Percentiles rank a stretch among this genome's conserved stretches.
Evolutionary conservation across 768 basidiomycete genomes (phyloP).

Genomic region (Termitomyces sp.): DNA sequence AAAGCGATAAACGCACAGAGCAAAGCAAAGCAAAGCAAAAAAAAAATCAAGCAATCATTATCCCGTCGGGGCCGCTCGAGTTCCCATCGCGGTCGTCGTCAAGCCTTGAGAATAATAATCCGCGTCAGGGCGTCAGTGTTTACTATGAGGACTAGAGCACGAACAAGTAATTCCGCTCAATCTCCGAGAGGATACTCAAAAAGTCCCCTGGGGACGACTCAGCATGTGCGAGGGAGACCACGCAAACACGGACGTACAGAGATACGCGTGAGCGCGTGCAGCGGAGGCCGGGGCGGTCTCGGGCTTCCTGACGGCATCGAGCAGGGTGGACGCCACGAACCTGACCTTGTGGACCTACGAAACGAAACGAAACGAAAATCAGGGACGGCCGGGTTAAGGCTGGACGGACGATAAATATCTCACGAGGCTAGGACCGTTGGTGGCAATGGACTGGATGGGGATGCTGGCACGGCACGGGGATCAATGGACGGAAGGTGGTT

Average conservation of each 20-base stretch:
- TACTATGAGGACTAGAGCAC: conserved; percentile 19
- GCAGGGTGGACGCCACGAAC: conserved; percentile 85
- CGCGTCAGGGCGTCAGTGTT: conserved; percentile 2
- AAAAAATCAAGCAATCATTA: conserved; percentile 22
- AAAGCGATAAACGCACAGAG: neutral
- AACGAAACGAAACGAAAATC: neutral
- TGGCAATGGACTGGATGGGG: conserved; percentile 89
- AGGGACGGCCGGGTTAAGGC: conserved; percentile 11
- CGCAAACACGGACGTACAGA: conserved; percentile 53
- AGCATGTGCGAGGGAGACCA: conserved; percentile 2
- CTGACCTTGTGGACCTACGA: conserved; percentile 83
- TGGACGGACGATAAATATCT: conserved; percentile 1
- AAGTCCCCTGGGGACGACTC: conserved; percentile 68
- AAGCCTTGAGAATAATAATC: conserved; percentile 32
- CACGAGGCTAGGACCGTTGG: conserved; percentile 76
- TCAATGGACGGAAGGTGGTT: too few species aligned
- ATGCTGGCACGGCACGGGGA: conserved; percentile 62
- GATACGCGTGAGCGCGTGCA: conserved; percentile 80
- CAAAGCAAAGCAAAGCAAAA: too few species aligned
- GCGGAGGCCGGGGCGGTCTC: conserved; percentile 77
- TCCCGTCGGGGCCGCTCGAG: conserved; percentile 48
- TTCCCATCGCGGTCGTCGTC: conserved; percentile 67
- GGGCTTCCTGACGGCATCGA: conserved; percentile 79
- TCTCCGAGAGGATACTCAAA: conserved; percentile 84
- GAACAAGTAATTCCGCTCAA: conserved; percentile 85